phyloP scores from a whole-genome alignment of 352 stramenopile species.

The Pythium sukuiense region DNA sequence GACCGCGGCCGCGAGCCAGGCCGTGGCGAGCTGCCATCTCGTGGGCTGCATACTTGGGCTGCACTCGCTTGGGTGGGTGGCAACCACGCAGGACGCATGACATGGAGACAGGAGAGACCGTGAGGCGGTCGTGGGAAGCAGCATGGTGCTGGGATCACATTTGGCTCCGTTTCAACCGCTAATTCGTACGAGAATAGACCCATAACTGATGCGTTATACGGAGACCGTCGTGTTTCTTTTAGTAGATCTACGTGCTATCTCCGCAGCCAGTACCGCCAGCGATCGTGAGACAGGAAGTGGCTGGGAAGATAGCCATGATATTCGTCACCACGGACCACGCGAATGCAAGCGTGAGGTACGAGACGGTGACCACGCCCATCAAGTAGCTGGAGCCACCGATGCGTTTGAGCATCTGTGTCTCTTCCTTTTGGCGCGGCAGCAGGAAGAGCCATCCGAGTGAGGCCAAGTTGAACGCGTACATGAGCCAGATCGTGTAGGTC shows the following conservation, averaged over 20 bases:
- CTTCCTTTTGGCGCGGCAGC: constrained; percentile 32
- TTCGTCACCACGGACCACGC: constrained; percentile 32
- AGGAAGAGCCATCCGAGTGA: constrained; percentile 21
- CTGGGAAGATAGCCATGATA: constrained; percentile 33
- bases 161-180: too few species aligned
- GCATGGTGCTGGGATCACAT: background rate
- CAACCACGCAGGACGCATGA: constrained; percentile 27
- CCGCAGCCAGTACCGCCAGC: constrained; percentile 30
- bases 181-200: background rate
- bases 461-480: constrained; percentile 17
- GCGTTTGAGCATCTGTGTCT: constrained; percentile 31
- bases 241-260: background rate
- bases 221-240: background rate
- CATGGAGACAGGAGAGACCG: background rate
- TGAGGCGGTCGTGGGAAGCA: background rate
- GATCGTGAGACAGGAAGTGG: constrained; percentile 31
- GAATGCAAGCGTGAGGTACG: constrained; percentile 20
- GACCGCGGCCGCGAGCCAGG: background rate
- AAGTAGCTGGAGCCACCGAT: constrained; percentile 20
- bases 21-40: background rate
- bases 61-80: constrained; percentile 5
- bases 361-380: constrained; percentile 23
- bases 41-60: background rate
- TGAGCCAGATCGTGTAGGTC: constrained; percentile 26
- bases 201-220: background rate